Evolutionary conservation across 2,329 filamentous ascomycete species (phyloP).

Genomic region (Berkeleyomyces basicola): DNA sequence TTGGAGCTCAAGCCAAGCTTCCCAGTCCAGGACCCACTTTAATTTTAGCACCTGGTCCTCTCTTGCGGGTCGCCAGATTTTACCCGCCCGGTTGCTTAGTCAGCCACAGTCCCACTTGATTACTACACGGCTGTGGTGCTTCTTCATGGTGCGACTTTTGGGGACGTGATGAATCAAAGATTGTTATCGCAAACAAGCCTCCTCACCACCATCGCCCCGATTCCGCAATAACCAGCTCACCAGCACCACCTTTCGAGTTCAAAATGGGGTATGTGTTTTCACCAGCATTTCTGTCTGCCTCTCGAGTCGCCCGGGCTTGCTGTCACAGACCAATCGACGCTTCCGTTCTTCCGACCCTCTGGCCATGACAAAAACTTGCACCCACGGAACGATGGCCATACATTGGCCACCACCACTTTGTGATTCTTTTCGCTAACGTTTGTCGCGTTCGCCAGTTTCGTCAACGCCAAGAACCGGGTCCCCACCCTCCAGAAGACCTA

Average conservation of each 20-base stretch:
- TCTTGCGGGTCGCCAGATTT: not conserved
- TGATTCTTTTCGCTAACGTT: constrained; percentile 7
- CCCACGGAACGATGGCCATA: not conserved
- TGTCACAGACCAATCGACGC: not conserved
- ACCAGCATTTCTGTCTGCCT: not conserved
- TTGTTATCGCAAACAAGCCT: not conserved
- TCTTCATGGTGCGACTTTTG: constrained; percentile 9
- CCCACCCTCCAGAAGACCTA: constrained; percentile 58
- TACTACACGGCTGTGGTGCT: constrained; percentile 5
- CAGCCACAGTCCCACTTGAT: not conserved
- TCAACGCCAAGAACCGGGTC: constrained; percentile 63
- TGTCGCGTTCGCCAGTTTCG: constrained; percentile 26
- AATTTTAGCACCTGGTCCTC: not conserved
- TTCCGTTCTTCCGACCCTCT: not conserved
- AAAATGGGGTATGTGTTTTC: constrained; percentile 25
- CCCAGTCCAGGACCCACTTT: not conserved
- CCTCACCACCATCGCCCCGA: not conserved
- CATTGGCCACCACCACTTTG: not conserved
- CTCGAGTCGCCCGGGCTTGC: not conserved
- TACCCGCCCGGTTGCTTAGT: constrained; percentile 5
- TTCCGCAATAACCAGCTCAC: not conserved
- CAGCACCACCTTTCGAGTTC: constrained; percentile 13
- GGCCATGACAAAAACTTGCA: not conserved
- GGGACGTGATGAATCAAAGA: not conserved
- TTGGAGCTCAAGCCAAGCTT: not conserved